phyloP scores from a whole-genome alignment of 192 early-diverging fungal species.

The Coemansia sp. region DNA sequence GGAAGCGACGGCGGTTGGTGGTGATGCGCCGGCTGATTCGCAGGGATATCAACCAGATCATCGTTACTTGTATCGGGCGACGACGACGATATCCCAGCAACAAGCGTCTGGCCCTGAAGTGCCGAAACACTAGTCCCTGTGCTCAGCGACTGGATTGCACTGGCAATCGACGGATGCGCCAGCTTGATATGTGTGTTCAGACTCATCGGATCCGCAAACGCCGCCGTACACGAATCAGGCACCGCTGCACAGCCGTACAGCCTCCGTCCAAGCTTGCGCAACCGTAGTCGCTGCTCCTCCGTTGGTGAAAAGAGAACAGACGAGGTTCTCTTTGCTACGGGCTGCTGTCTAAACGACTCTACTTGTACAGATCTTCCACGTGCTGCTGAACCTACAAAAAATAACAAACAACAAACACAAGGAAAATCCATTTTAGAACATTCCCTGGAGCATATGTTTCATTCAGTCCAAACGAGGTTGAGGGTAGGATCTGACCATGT shows the following conservation, averaged over 20 bases:
- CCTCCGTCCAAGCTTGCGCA: conserved; percentile 43
- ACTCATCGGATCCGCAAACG: conserved; percentile 41
- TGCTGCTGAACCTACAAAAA: neutral
- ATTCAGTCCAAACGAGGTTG: no score
- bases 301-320: conserved; percentile 52
- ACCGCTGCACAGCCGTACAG: conserved; percentile 56
- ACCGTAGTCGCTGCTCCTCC: conserved; percentile 50
- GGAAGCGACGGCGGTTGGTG: neutral
- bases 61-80: conserved; percentile 5
- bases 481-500: no score
- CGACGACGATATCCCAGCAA: neutral
- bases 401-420: neutral
- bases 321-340: conserved; percentile 42
- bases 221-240: conserved; percentile 31
- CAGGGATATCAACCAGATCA: conserved; percentile 3
- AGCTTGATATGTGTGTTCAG: conserved; percentile 53
- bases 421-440: neutral
- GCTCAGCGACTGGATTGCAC: conserved; percentile 42
- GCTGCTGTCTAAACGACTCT: conserved; percentile 8
- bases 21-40: neutral
- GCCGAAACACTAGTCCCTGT: neutral
- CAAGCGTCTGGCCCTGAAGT: neutral
- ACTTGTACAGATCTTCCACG: neutral
- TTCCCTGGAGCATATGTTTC: neutral
- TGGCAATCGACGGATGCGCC: conserved; percentile 35